Percentiles rank a stretch among this genome's conserved stretches.
phyloP scores from a whole-genome alignment of 2,329 filamentous ascomycete genomes.

The Diaporthe citrichinensis region DNA sequence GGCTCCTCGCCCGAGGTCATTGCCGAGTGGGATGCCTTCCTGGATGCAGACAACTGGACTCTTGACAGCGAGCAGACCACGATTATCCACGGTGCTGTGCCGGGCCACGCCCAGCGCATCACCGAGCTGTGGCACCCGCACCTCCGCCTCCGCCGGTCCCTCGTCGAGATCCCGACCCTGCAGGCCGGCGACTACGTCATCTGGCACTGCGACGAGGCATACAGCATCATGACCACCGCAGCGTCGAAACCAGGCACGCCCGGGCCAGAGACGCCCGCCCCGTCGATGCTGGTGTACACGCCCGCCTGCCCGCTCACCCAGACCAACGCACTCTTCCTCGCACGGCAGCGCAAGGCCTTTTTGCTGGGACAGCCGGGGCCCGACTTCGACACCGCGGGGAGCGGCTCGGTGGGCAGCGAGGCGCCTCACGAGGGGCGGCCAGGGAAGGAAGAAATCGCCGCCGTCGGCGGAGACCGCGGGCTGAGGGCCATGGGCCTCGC shows the following conservation, averaged over 20 bases:
- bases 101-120: conserved; percentile 70
- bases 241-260: conserved; percentile 51
- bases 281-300: conserved; percentile 68
- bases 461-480: conserved; percentile 64
- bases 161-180: conserved; percentile 68
- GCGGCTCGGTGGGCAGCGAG: conserved; percentile 64
- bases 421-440: conserved; percentile 64
- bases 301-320: conserved; percentile 70
- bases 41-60: conserved; percentile 61
- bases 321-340: conserved; percentile 70
- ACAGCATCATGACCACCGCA: conserved; percentile 64
- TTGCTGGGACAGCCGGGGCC: conserved; percentile 67
- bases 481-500: conserved; percentile 71
- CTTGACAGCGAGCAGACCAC: conserved; percentile 66
- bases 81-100: conserved; percentile 71
- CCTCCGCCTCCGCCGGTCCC: conserved; percentile 65
- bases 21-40: conserved; percentile 64
- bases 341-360: conserved; percentile 70
- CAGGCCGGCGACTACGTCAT: conserved; percentile 71
- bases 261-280: conserved; percentile 48
- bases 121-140: conserved; percentile 72
- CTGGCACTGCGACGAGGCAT: conserved; percentile 71
- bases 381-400: conserved; percentile 69
- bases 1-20: conserved; percentile 50
- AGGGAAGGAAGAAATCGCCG: conserved; percentile 65